A percentile compares a stretch with the other conserved stretches of the same genome.
Evolutionary conservation across 441 rosid species (phyloP).

Genomic region (Jatropha podagrica): DNA sequence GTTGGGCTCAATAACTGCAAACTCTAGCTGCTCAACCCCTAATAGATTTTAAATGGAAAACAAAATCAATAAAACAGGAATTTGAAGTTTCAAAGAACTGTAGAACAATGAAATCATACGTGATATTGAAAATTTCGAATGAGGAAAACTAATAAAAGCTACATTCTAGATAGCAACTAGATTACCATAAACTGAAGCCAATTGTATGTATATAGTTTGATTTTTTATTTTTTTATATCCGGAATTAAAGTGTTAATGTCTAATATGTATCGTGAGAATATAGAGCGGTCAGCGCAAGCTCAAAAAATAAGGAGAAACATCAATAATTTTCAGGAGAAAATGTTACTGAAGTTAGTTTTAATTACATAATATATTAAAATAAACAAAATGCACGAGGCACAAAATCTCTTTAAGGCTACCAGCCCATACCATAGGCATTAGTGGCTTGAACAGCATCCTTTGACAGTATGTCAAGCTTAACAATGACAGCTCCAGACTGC

Average conservation of each 20-base stretch:
- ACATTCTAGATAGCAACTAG: conserved; percentile 7
- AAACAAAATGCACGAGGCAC: conserved; percentile 4
- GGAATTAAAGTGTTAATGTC: not conserved
- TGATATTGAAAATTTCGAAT: not conserved
- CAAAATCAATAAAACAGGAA: conserved; percentile 27
- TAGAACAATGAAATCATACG: conserved; percentile 4
- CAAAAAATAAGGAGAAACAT: not conserved
- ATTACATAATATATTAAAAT: not conserved
- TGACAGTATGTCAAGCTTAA: conserved; percentile 52
- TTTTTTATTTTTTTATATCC: not conserved
- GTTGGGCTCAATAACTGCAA: conserved; percentile 55
- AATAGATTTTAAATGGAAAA: conserved; percentile 25
- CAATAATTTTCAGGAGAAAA: not conserved
- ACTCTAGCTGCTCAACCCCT: conserved; percentile 80
- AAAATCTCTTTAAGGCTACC: conserved; percentile 21
- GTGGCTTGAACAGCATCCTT: conserved; percentile 48
- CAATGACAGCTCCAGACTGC: conserved; percentile 57
- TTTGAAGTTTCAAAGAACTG: conserved; percentile 13
- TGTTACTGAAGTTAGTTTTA: not conserved
- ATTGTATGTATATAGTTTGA: too few relatives aligned
- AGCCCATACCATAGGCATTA: conserved; percentile 46
- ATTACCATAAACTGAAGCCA: not conserved
- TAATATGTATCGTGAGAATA: not conserved
- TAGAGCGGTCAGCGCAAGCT: not conserved
- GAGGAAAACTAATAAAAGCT: not conserved